Evolutionary conservation across 768 basidiomycete genomes (phyloP), one percentile per base, ranked within the genome.

Genomic region (Tephrocybe sp.): DNA sequence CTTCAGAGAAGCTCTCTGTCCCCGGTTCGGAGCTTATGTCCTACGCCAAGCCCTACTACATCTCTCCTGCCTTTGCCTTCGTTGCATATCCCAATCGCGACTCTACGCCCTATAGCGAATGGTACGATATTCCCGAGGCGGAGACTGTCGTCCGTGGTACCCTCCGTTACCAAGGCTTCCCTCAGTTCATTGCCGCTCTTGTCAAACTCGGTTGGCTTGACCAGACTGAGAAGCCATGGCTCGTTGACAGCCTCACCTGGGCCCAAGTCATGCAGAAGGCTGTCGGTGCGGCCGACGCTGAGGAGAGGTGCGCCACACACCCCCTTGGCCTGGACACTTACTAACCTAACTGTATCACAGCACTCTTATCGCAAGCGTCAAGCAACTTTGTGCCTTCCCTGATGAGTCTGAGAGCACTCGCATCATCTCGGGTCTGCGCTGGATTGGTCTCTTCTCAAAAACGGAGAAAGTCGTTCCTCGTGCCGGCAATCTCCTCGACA

Each of bases 51-150:
- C 90, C 97, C 2, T 97, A 94, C 81, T 95, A 82, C 67, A 93
- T 98, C 69, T 83, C 89, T 10, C 94, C 95, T 16, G 94, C 94
- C 10, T 97, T 89, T 65, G 94, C 91, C 2, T 95, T 98, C 60
- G 93, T 97, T 56, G 90, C 86, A 24, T 98, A 98, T 72, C 94
- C 97, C 51, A 99, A 99, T 76, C 84, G 97, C 48, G 86, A 99
- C 72, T 94, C 91, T 2, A 79, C 84, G 3, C 85, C 88, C 6
- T 99, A 94, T 83, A 79, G 80, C 54, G 86, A 97, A 69, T 93
- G 77, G 61, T 99, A 99, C 76, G 74, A 80, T 57, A 94, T 99
- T 56, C 89, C 90, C 11, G 97, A 98, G 67, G 93, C 91, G 9
- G 84, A 97, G 72, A 94, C 91, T 3, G 79, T 94, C 52, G 78